These are phyloP conservation scores for Tulasnella sp. DNA, from an alignment of 768 basidiomycete genomes.

Conservation along the genomic window DNA sequence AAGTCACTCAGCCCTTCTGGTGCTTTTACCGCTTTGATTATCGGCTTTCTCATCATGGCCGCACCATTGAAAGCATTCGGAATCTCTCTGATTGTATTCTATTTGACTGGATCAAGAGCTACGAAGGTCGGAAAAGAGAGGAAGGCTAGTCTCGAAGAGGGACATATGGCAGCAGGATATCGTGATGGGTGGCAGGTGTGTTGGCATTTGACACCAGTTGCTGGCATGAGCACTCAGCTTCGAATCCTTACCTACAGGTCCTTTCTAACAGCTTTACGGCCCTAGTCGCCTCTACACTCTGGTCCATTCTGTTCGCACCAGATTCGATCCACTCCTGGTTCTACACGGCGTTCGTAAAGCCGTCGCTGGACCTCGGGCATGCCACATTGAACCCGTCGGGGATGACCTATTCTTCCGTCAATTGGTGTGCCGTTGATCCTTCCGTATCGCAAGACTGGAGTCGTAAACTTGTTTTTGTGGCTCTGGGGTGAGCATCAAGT, in stretches of 20 bases:
- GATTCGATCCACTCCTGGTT: conserved; percentile 37
- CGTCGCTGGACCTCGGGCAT: conserved; percentile 5
- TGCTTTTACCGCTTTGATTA: conserved; percentile 67
- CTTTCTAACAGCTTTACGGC: conserved; percentile 74
- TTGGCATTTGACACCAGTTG: background rate
- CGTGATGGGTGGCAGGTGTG: conserved; percentile 72
- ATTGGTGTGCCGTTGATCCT: conserved; percentile 63
- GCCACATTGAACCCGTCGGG: conserved; percentile 20
- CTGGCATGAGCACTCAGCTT: background rate
- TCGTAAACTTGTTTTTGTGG: conserved; percentile 57
- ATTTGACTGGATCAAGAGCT: conserved; percentile 73
- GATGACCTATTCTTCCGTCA: conserved; percentile 41
- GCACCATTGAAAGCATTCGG: conserved; percentile 65
- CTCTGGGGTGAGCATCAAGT: conserved; percentile 53
- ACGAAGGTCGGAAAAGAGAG: conserved; percentile 79
- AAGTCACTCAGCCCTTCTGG: conserved; percentile 74
- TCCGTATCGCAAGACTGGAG: conserved; percentile 51
- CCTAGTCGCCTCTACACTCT: conserved; percentile 54
- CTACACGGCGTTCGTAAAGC: conserved; percentile 24
- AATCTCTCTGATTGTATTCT: conserved; percentile 66
- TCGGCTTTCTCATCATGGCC: conserved; percentile 70
- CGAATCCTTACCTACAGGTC: conserved; percentile 34
- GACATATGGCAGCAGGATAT: conserved; percentile 69
- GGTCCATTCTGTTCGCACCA: conserved; percentile 58
- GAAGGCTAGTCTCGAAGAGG: conserved; percentile 75